These are phyloP conservation scores for Apiospora aurea DNA, from an alignment of 2,329 filamentous ascomycete species.

Conservation along the genomic window DNA sequence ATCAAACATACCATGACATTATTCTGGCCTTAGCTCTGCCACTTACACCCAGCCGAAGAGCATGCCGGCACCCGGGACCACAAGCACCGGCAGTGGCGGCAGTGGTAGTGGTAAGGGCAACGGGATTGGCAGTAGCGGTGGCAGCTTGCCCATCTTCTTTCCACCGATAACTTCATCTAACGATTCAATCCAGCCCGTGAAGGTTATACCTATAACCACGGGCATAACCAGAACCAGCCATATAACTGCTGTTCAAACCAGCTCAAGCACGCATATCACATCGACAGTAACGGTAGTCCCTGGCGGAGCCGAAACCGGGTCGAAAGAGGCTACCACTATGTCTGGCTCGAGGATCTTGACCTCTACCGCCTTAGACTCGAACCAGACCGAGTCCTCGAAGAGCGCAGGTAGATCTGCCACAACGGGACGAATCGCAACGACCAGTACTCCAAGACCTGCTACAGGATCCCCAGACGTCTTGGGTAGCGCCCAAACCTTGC, in stretches of 20 bases:
- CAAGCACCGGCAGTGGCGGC: neutral
- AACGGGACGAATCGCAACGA: neutral
- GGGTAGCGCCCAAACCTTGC: neutral
- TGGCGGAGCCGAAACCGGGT: neutral
- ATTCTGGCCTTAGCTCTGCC: neutral
- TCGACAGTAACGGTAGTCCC: neutral
- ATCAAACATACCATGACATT: neutral
- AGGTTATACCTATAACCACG: slow-evolving; percentile 7
- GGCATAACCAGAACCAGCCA: neutral
- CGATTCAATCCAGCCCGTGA: neutral
- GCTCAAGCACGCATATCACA: neutral
- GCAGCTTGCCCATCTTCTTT: neutral
- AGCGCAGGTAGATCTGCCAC: neutral
- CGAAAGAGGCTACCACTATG: neutral
- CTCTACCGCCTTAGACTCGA: neutral
- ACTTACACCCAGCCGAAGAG: neutral
- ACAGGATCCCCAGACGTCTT: neutral
- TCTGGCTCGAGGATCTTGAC: neutral
- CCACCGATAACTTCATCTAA: neutral
- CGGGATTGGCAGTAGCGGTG: neutral
- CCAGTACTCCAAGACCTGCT: neutral
- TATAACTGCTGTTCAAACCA: neutral
- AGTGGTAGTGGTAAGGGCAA: neutral
- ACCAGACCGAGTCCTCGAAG: neutral
- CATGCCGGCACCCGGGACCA: neutral